These are phyloP conservation scores for Epichloe baconii DNA, from an alignment of 2,329 filamentous ascomycete genomes.

Conservation along the genomic window DNA sequence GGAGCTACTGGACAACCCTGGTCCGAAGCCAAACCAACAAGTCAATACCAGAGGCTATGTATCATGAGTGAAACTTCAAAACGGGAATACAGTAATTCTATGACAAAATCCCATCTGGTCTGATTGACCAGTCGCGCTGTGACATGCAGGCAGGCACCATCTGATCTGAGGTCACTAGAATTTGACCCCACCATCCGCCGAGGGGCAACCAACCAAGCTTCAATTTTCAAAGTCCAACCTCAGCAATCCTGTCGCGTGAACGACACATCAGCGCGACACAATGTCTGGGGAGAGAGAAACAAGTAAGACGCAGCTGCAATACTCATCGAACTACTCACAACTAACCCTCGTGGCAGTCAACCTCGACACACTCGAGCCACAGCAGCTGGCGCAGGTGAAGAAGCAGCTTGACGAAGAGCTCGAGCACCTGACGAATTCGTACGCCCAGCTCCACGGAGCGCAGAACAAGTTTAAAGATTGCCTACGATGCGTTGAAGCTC, in stretches of 20 bases:
- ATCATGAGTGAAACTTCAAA: too few species aligned
- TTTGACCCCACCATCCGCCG: not conserved
- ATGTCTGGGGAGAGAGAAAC: constrained; percentile 24
- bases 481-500: constrained; percentile 54
- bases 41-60: not conserved
- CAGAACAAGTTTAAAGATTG: constrained; percentile 91
- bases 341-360: constrained; percentile 30
- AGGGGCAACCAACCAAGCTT: not conserved
- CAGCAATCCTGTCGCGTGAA: not conserved
- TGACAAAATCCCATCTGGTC: too few species aligned
- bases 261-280: constrained; percentile 2
- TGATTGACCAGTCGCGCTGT: too few species aligned
- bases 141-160: too few species aligned
- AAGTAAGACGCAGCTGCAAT: constrained; percentile 10
- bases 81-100: too few species aligned
- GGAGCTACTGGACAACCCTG: not conserved
- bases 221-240: not conserved
- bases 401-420: constrained; percentile 94
- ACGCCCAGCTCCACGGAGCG: constrained; percentile 76
- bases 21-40: not conserved
- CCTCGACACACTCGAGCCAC: constrained; percentile 63
- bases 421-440: constrained; percentile 83
- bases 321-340: not conserved
- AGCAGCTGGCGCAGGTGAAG: constrained; percentile 84
- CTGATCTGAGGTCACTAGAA: not conserved